Percentiles rank a stretch among this genome's conserved stretches.
Evolutionary conservation across 1,284 basidiomycete genomes (phyloP).

Genomic region (Microbotryum violaceum): DNA sequence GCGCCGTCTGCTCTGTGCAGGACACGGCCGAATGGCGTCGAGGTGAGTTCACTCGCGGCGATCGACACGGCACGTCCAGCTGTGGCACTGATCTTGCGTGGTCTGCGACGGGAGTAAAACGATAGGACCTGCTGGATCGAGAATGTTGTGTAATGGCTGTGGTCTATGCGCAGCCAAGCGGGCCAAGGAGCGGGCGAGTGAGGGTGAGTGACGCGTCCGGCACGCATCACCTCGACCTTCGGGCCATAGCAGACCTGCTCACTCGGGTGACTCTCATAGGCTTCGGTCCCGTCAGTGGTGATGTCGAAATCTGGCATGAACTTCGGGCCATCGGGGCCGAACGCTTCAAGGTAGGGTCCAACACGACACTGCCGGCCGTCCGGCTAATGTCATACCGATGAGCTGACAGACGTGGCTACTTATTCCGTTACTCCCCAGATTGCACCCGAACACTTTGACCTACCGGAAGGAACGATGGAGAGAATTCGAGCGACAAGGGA

Average conservation of each 20-base stretch:
- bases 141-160: constrained; percentile 25
- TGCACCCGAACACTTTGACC: too few relatives aligned
- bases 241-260: neutral
- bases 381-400: too few relatives aligned
- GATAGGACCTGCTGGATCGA: constrained; percentile 16
- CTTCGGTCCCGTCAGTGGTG: neutral
- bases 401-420: too few relatives aligned
- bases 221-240: too few relatives aligned
- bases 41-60: constrained; percentile 1
- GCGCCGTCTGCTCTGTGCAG: constrained; percentile 5
- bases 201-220: neutral
- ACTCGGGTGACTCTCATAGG: neutral
- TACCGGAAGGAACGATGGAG: too few relatives aligned
- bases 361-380: too few relatives aligned
- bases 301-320: constrained; percentile 13
- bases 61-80: neutral
- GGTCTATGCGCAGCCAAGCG: constrained; percentile 16
- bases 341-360: constrained; percentile 17
- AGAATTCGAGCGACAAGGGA: too few relatives aligned
- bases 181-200: constrained; percentile 7
- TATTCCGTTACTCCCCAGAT: too few relatives aligned
- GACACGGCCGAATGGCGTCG: constrained; percentile 25
- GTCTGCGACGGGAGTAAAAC: neutral
- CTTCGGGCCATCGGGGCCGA: constrained; percentile 19
- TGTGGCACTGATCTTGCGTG: neutral